Percentiles rank a stretch among this genome's conserved stretches.
Conservation (phyloP, 169 alveolate species). For the Eimeria praecox region DNA sequence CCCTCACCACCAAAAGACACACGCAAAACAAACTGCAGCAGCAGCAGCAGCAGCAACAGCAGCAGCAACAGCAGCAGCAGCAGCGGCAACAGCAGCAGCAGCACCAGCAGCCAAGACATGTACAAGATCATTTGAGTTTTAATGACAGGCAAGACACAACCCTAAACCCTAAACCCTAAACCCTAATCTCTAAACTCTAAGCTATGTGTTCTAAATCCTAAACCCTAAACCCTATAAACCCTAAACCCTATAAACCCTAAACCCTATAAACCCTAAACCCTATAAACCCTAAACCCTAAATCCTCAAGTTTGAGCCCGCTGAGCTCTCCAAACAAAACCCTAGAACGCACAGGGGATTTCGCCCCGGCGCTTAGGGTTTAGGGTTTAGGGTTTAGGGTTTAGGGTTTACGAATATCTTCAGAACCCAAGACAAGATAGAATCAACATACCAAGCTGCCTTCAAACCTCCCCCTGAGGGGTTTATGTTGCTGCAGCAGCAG, state of each 20-base stretch:
- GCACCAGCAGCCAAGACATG: not conserved
- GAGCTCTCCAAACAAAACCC: too few relatives aligned
- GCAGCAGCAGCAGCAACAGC: conserved; percentile 37
- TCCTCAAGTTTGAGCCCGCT: too few relatives aligned
- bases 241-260: too few relatives aligned
- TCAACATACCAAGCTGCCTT: not conserved
- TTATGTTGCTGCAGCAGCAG: not conserved
- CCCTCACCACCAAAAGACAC: not conserved
- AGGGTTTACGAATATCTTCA: not conserved
- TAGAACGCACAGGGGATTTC: too few relatives aligned
- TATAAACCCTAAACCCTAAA: too few relatives aligned
- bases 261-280: too few relatives aligned
- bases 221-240: not conserved
- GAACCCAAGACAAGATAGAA: not conserved
- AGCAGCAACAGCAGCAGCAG: conserved; percentile 17
- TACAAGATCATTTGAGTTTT: not conserved
- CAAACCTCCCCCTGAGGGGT: not conserved
- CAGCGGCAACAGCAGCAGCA: not conserved
- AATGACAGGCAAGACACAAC: not conserved
- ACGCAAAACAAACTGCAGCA: not conserved
- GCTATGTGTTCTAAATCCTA: too few relatives aligned
- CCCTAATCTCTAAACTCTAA: too few relatives aligned
- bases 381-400: too few relatives aligned
- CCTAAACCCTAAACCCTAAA: not conserved
- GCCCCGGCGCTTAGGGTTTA: too few relatives aligned